Evolutionary conservation across 2,329 filamentous ascomycete species (phyloP).

Genomic region (Onygena corvina): DNA sequence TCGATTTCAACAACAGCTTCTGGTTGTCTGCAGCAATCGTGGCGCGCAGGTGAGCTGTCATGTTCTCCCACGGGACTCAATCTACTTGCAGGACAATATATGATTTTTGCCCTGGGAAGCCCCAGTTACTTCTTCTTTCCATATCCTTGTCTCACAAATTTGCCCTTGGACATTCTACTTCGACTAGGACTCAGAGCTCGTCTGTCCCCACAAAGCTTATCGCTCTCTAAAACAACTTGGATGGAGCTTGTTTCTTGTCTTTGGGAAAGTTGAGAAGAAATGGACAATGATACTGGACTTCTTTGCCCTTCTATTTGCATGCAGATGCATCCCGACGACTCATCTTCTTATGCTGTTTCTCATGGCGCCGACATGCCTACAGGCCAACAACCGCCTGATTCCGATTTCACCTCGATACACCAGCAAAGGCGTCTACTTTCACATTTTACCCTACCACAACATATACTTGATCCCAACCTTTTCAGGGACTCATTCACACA

Average conservation of each 20-base stretch:
- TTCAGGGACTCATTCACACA: neutral
- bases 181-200: constrained; percentile 3
- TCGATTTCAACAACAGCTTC: constrained; percentile 15
- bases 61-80: constrained; percentile 10
- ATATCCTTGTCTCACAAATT: constrained; percentile 19
- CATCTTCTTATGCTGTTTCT: neutral
- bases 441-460: neutral
- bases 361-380: neutral
- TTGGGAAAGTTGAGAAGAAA: constrained; percentile 5
- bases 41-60: constrained; percentile 21
- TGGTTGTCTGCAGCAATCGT: constrained; percentile 21
- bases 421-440: neutral
- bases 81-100: constrained; percentile 10
- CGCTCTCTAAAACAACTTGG: constrained; percentile 13
- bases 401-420: neutral
- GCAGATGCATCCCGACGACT: constrained; percentile 5
- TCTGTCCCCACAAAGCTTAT: constrained; percentile 13
- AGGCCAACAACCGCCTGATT: neutral
- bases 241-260: constrained; percentile 8
- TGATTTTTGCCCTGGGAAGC: constrained; percentile 12
- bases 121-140: constrained; percentile 12
- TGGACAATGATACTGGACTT: neutral
- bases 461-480: constrained; percentile 2
- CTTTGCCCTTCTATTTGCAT: constrained; percentile 2
- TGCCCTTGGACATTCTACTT: constrained; percentile 13